Percentiles rank a stretch among this genome's conserved stretches.
phyloP scores from a whole-genome alignment of 345 rosid genomes.

The Linum tenue region DNA sequence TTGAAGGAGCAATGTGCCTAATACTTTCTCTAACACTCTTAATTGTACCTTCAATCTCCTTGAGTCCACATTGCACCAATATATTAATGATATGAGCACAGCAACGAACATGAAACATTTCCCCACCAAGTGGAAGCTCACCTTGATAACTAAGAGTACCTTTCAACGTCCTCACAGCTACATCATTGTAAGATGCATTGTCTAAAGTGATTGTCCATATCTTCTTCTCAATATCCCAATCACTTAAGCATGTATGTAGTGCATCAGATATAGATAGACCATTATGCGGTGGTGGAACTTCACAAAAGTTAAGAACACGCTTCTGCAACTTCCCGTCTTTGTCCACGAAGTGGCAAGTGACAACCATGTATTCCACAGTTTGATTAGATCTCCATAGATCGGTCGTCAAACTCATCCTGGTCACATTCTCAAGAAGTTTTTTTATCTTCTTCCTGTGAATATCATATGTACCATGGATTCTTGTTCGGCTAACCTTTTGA shows the following conservation, averaged over 20 bases:
- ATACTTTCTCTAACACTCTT: constrained; percentile 15
- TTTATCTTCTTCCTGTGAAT: no score
- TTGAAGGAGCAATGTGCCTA: constrained; percentile 22
- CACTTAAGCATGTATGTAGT: constrained; percentile 19
- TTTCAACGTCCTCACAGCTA: constrained; percentile 19
- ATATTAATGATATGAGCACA: constrained; percentile 16
- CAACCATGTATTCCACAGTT: background rate
- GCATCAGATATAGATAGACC: constrained; percentile 19
- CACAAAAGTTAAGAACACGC: constrained; percentile 21
- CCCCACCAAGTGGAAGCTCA: constrained; percentile 18
- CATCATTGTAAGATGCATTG: constrained; percentile 11
- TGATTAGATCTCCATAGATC: no score
- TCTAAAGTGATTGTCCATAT: constrained; percentile 18
- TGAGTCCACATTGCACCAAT: constrained; percentile 19
- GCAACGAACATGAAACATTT: constrained; percentile 14
- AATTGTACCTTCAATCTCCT: constrained; percentile 12
- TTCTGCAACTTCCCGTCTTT: constrained; percentile 27
- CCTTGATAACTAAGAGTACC: constrained; percentile 14
- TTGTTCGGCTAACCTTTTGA: no score
- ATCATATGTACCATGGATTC: no score
- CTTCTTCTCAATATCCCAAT: constrained; percentile 26
- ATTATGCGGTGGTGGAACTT: constrained; percentile 21
- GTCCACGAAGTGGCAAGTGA: constrained; percentile 19
- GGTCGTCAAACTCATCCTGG: no score
- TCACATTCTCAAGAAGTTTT: no score